Conservation (phyloP, 2,329 filamentous ascomycete genomes). For the Fusarium sp. region DNA sequence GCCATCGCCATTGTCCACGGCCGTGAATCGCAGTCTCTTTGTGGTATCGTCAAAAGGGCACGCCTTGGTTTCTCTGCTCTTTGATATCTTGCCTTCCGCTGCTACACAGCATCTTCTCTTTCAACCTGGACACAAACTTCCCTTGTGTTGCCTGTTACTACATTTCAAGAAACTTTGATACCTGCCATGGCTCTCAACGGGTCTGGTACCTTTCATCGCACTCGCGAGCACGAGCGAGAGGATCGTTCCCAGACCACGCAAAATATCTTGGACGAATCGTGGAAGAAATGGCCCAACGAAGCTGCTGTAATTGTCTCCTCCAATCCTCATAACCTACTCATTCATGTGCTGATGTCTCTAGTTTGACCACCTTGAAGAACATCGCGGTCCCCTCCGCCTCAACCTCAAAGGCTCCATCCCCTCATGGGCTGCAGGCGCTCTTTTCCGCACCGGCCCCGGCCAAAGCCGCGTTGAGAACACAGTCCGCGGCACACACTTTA, state of each 20-base stretch:
- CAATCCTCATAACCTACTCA: fast-evolving
- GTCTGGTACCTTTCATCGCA: slow-evolving; percentile 43
- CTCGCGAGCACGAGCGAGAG: slow-evolving; percentile 41
- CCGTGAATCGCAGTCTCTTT: not conserved
- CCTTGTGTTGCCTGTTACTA: not conserved
- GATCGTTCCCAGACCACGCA: slow-evolving; percentile 39
- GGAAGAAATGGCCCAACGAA: slow-evolving; percentile 61
- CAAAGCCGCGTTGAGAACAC: slow-evolving; percentile 70
- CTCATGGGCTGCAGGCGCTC: slow-evolving; percentile 74
- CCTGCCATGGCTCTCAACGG: slow-evolving; percentile 44
- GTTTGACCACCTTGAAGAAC: slow-evolving; percentile 77
- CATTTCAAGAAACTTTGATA: not conserved
- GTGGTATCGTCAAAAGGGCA: not conserved
- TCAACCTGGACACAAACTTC: not conserved
- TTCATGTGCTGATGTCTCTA: slow-evolving; percentile 45
- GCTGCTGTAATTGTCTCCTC: slow-evolving; percentile 54
- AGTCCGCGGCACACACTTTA: slow-evolving; percentile 67
- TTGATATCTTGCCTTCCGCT: not conserved
- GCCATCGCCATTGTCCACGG: not conserved
- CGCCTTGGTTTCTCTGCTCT: not conserved
- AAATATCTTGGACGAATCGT: slow-evolving; percentile 48
- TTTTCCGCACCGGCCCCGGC: slow-evolving; percentile 82
- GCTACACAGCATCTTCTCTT: not conserved
- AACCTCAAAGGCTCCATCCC: slow-evolving; percentile 75
- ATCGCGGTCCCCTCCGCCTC: slow-evolving; percentile 73